Percentiles rank a stretch among this genome's conserved stretches.
Conservation (phyloP, 179 eudicot genomes). For the Silene noctiflora region DNA sequence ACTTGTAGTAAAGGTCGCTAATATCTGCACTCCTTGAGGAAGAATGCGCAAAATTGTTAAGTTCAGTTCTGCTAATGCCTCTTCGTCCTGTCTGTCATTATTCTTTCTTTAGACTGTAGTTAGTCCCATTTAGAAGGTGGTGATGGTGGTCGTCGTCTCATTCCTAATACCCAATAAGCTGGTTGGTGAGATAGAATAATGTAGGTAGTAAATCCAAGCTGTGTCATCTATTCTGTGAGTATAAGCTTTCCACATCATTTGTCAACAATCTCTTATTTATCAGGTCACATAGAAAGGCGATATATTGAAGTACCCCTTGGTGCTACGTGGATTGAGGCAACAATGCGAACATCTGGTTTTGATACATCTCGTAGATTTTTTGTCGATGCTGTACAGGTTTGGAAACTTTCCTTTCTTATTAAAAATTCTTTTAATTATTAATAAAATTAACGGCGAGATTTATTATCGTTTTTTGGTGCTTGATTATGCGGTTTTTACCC, state of each 20-base stretch:
- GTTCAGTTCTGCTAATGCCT: background rate
- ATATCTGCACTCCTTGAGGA: background rate
- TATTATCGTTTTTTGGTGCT: background rate
- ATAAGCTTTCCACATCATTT: background rate
- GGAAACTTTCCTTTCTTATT: background rate
- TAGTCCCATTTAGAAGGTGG: background rate
- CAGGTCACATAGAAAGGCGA: constrained; percentile 87
- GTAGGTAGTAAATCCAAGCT: background rate
- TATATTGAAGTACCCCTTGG: constrained; percentile 87
- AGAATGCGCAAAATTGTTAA: background rate
- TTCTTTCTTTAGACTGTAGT: background rate
- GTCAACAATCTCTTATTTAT: background rate
- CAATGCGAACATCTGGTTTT: constrained; percentile 87
- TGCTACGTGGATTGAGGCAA: constrained; percentile 92
- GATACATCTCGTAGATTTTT: constrained; percentile 84
- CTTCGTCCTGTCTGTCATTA: background rate
- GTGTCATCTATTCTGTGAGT: background rate
- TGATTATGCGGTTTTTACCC: background rate
- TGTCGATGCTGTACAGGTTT: constrained; percentile 85
- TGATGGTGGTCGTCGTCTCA: background rate
- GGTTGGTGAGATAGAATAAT: constrained; percentile 4
- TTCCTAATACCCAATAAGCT: background rate
- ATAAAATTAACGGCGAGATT: too few relatives aligned
- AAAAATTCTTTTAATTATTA: too few relatives aligned
- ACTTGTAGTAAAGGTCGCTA: background rate